Evolutionary conservation across 768 basidiomycete species (phyloP).

Genomic region (Boletus sensibilis): DNA sequence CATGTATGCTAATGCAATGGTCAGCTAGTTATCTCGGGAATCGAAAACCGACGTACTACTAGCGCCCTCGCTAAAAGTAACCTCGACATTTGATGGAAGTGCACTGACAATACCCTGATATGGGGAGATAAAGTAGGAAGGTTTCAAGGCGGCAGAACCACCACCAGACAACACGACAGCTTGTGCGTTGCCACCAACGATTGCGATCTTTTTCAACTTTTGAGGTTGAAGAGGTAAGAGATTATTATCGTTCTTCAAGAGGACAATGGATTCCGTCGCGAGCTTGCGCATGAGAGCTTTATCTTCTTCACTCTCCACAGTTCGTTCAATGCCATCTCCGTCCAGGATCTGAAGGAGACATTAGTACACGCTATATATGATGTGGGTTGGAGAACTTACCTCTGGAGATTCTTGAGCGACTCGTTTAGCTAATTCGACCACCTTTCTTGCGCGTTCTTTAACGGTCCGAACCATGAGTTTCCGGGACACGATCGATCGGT

Average conservation of each 20-base stretch:
- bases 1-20: constrained; percentile 49
- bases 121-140: constrained; percentile 74
- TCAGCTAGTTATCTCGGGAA: neutral
- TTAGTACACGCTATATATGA: neutral
- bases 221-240: constrained; percentile 39
- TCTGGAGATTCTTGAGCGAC: constrained; percentile 67
- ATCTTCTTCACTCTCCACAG: constrained; percentile 59
- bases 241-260: constrained; percentile 65
- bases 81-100: constrained; percentile 47
- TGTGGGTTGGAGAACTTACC: constrained; percentile 31
- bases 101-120: constrained; percentile 72
- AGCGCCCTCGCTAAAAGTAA: constrained; percentile 69
- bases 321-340: constrained; percentile 67
- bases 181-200: constrained; percentile 68
- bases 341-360: constrained; percentile 53
- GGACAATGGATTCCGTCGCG: constrained; percentile 70
- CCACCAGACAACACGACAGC: constrained; percentile 71
- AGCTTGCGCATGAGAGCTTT: constrained; percentile 61
- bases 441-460: constrained; percentile 63
- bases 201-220: constrained; percentile 64
- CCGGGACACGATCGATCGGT: constrained; percentile 54
- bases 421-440: constrained; percentile 68
- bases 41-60: constrained; percentile 42
- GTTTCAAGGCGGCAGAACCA: constrained; percentile 67
- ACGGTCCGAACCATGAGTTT: constrained; percentile 66